These are phyloP conservation scores for Penicillium maclennaniae DNA, from an alignment of 495 filamentous ascomycete genomes.

Conservation along the genomic window DNA sequence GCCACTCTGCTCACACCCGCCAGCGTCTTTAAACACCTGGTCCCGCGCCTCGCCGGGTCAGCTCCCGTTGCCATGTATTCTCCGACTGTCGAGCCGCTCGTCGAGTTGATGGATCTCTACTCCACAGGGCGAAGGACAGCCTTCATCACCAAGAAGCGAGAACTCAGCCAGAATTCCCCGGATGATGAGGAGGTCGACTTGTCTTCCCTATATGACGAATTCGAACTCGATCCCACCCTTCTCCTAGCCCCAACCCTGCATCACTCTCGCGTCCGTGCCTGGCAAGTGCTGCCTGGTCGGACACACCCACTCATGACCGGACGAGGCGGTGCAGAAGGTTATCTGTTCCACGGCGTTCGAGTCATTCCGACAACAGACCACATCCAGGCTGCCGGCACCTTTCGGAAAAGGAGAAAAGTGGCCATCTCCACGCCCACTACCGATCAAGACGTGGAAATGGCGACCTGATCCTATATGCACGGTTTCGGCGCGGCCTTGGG, in stretches of 20 bases:
- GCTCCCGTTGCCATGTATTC: conserved; percentile 83
- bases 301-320: conserved; percentile 93
- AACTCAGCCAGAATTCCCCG: conserved; percentile 23
- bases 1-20: conserved; percentile 74
- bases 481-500: conserved; percentile 1
- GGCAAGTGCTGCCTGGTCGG: conserved; percentile 87
- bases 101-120: conserved; percentile 73
- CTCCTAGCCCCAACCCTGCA: conserved; percentile 77
- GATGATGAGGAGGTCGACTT: conserved; percentile 21
- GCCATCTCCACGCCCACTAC: conserved; percentile 25
- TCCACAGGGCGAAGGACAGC: conserved; percentile 70
- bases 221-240: conserved; percentile 77
- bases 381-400: conserved; percentile 78
- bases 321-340: conserved; percentile 84
- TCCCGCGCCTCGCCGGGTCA: conserved; percentile 79
- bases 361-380: conserved; percentile 73
- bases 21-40: conserved; percentile 64
- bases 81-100: conserved; percentile 71
- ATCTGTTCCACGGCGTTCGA: conserved; percentile 76
- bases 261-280: conserved; percentile 65
- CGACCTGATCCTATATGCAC: conserved; percentile 12
- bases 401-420: conserved; percentile 46
- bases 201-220: conserved; percentile 61
- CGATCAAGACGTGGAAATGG: conserved; percentile 35
- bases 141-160: conserved; percentile 51